Evolutionary conservation across 2,329 filamentous ascomycete species (phyloP), one percentile per base, ranked within the genome.

Genomic region (Ceratocystis alfenasii): DNA sequence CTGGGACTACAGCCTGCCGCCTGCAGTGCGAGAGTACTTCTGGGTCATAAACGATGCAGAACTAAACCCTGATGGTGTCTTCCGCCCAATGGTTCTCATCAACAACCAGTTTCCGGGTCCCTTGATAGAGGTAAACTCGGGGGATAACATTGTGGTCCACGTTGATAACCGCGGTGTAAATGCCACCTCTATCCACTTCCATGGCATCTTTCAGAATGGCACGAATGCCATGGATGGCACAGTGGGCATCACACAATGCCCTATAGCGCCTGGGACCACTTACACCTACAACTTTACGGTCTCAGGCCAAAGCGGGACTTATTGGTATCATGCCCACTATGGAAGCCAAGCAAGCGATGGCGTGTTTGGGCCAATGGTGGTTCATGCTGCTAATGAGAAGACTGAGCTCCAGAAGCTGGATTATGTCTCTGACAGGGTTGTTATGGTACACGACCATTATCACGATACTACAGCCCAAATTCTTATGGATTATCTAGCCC

Each of bases 91-190:
- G 78, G 81, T 90, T 64, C 82, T 86, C 46, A 88, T 90, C 75
- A 90, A 93, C 71, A 84, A 85, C 45, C 78, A 87, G 72, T 91
- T 88, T 74, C 89, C 89, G 0, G 81, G 89, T 0, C 89, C 89
- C 5, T 74, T 88, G 57, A 83, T 94, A 59, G 83, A 89, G 69
- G 83, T 85, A 68, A 89, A 88, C 69, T 84, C 88, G 69, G 88
- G 87, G 22, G 89, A 94, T 70, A 83, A 81, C 0, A 74, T 94
- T 7, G 74, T 89, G 2, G 83, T 91, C 55, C 83, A 88, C 41
- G 78, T 90, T 63, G 76, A 83, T 69, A 93, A 93, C 70, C 78
- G 81, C 25, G 82, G 87, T 0, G 76, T 78, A 12, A 88, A 90
- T 69, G 82, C 80, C 12, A 87, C 86, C 7, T 82, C 80, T 46